Conservation (phyloP, 176 grass and related monocot species). For the Oryza longistaminata region DNA sequence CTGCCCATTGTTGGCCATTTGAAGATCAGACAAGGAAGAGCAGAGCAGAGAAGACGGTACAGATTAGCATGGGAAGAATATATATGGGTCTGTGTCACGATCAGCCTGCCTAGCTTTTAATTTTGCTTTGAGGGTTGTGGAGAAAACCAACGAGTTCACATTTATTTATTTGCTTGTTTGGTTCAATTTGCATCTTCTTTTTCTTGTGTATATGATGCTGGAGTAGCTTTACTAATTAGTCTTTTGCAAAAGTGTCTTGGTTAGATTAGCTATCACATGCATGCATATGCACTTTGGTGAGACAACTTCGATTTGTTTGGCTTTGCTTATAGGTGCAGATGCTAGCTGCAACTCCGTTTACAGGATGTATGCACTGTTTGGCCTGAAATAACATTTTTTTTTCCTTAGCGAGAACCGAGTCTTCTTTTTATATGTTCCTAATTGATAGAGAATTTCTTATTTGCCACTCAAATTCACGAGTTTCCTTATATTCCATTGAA, state of each 20-base stretch:
- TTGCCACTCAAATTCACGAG: no score
- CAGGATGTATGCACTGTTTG: background rate
- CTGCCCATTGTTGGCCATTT: background rate
- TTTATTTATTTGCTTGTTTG: background rate
- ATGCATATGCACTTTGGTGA: background rate
- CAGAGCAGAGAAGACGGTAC: background rate
- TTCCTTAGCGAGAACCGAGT: background rate
- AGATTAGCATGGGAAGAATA: background rate
- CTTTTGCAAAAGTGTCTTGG: background rate
- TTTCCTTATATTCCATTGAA: no score
- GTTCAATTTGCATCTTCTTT: background rate
- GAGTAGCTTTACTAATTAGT: background rate
- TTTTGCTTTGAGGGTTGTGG: background rate
- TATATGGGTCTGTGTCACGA: background rate
- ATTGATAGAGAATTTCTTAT: no score
- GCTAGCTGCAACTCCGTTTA: background rate
- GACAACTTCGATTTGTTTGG: background rate
- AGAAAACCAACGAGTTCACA: background rate
- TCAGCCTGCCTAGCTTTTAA: background rate
- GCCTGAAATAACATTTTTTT: background rate
- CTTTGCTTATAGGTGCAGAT: background rate
- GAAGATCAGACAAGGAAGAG: background rate
- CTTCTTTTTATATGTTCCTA: background rate
- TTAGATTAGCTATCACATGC: background rate
- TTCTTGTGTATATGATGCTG: background rate